Evolutionary conservation across 495 filamentous ascomycete species (phyloP), one percentile per base, ranked within the genome.

Genomic region (Trichoderma gamsii): DNA sequence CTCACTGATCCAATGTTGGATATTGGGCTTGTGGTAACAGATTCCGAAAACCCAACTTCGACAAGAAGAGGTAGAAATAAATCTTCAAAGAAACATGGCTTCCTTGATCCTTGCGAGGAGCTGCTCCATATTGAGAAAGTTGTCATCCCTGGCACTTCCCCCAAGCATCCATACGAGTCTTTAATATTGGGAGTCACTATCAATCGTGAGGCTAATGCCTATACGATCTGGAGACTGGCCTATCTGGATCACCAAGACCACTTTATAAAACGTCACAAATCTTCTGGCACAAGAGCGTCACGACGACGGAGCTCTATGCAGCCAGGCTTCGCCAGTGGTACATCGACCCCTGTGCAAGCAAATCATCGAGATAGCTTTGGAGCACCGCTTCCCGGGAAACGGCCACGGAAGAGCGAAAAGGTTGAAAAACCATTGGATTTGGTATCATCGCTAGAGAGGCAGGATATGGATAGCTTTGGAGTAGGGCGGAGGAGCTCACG

Each of bases 1-100:
- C 82, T 99, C 29, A 96, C 89, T 7, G 90, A 97, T 74, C 95
- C 95, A 41, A 79, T 97, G 68, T 82, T 92, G 3, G 92, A 97
- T 72, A 84, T 97, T 76, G 95, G 94, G 0, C 74, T 93, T 56
- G 88, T 97, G 46, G 89, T 97, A 16, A 86, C 88, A 0, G 72
- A 77, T 12, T 71, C 74, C 12, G 80, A 79, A 25, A 61, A 18
- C 5, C 41, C 23, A 73, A 66, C 23, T 64, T 73, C 61, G 69
- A 68, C 12, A 68, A 74, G 25, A 29, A 64, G 67, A 35, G 73
- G 70, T 63, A 71, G 75, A 38, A 68, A 68, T 44, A 59, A 64
- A 46, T 66, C 71, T 32, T 71, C 66, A 29, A 74, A 68, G 64
- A 71, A 35, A 32, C 72, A 63, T 9, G 65, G 70, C 16, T 84